Conservation (phyloP, 805 yeast genomes). For the Cyberlindnera americana region DNA sequence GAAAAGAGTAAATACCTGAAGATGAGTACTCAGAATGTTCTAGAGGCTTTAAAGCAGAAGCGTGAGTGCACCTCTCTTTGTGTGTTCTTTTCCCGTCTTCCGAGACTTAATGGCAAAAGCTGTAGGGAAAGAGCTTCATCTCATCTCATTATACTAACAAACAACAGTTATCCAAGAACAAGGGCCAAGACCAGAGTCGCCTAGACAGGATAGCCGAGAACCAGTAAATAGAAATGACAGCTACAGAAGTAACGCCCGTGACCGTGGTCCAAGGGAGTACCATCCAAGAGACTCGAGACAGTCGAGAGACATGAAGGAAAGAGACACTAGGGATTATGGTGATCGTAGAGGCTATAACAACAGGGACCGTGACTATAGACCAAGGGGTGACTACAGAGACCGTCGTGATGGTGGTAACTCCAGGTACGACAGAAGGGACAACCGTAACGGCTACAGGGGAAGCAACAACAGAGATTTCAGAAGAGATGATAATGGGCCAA, state of each 20-base stretch:
- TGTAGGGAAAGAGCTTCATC: no score
- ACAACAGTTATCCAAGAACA: conserved; percentile 18
- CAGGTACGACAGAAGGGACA: conserved; percentile 3
- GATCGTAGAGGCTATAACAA: not conserved
- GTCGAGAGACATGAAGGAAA: not conserved
- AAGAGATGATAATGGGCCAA: conserved; percentile 2
- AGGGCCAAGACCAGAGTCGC: conserved; percentile 1
- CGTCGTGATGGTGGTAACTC: conserved; percentile 6
- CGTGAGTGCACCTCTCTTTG: conserved; percentile 11
- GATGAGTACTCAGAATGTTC: conserved; percentile 24
- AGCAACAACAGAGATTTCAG: not conserved
- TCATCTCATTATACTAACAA: conserved; percentile 8
- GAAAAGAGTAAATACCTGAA: not conserved
- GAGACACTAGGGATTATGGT: not conserved
- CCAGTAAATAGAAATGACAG: no score
- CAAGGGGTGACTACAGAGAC: conserved; percentile 9
- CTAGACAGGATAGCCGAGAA: no score
- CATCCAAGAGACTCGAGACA: not conserved
- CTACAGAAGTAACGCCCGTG: no score
- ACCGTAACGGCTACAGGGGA: not conserved
- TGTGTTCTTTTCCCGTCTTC: no score
- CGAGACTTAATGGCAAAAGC: no score
- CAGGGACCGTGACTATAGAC: conserved; percentile 4
- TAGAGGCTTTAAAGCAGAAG: conserved; percentile 26
- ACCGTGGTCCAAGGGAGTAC: not conserved